Percentiles rank a stretch among this genome's conserved stretches.
These are phyloP conservation scores for Thraustochytrium striatum DNA, from an alignment of 352 stramenopile genomes.

Conservation along the genomic window DNA sequence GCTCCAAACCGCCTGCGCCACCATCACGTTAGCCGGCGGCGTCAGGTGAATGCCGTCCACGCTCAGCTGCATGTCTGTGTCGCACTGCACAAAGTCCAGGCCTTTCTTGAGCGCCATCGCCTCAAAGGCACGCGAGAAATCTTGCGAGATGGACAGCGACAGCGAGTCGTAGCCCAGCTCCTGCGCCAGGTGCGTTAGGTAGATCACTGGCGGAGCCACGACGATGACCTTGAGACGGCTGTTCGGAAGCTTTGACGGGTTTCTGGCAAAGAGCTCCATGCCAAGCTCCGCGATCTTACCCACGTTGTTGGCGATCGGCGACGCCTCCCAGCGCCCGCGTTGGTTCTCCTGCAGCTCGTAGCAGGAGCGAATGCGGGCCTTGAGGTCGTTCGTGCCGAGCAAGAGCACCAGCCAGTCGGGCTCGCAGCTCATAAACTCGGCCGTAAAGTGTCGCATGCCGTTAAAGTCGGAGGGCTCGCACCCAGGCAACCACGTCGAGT, in stretches of 20 bases:
- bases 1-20: constrained; percentile 21
- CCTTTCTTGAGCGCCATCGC: not conserved
- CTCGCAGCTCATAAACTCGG: constrained; percentile 7
- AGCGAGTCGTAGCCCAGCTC: constrained; percentile 36
- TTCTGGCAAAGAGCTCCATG: not conserved
- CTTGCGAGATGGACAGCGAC: constrained; percentile 3
- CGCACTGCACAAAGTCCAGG: not conserved
- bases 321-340: not conserved
- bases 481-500: constrained; percentile 1
- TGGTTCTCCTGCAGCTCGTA: not conserved
- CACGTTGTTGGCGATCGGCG: constrained; percentile 13
- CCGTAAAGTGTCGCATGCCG: constrained; percentile 15
- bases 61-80: not conserved
- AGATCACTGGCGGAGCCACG: constrained; percentile 1
- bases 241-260: not conserved
- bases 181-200: constrained; percentile 14
- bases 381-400: constrained; percentile 30
- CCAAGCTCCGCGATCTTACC: not conserved
- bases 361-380: not conserved
- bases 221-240: not conserved
- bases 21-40: not conserved
- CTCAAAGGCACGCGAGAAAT: constrained; percentile 14
- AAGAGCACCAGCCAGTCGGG: constrained; percentile 38
- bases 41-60: constrained; percentile 40
- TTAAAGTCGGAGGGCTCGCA: constrained; percentile 18